phyloP scores from a whole-genome alignment of 2,329 filamentous ascomycete genomes.

The Exophiala phaeomuriformis region DNA sequence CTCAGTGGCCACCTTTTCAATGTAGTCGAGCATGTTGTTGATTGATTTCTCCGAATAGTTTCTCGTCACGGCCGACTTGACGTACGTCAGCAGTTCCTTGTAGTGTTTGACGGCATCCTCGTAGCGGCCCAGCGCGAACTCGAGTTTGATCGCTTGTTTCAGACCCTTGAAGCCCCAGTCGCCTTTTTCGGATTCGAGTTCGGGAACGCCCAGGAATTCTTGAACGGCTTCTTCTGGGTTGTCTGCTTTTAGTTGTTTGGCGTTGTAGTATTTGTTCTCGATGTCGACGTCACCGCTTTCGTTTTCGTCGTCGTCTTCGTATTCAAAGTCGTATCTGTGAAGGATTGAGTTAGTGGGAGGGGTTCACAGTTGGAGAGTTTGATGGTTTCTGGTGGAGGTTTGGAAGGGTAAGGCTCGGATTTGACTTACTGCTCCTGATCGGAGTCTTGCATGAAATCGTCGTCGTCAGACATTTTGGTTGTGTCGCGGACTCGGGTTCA shows the following conservation, averaged over 20 bases:
- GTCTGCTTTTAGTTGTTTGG: conserved; percentile 86
- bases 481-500: not conserved
- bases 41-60: conserved; percentile 99
- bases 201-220: conserved; percentile 84
- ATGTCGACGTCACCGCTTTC: conserved; percentile 85
- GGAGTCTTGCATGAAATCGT: conserved; percentile 91
- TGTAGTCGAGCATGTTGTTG: conserved; percentile 97
- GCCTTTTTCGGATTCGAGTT: conserved; percentile 80
- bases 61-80: conserved; percentile 90
- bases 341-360: not conserved
- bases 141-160: conserved; percentile 96
- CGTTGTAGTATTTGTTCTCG: conserved; percentile 99
- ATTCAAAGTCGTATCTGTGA: conserved; percentile 84
- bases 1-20: conserved; percentile 78
- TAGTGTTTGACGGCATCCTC: conserved; percentile 86
- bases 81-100: conserved; percentile 88
- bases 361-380: not conserved
- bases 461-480: conserved; percentile 66
- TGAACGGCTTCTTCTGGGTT: conserved; percentile 82
- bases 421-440: conserved; percentile 66
- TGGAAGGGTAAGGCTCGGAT: not conserved
- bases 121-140: conserved; percentile 87
- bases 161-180: conserved; percentile 98
- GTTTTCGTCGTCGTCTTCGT: conserved; percentile 87
- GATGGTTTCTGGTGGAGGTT: too few species aligned